Evolutionary conservation across 805 yeast genomes (phyloP).

Genomic region (Sungouiella blattae): DNA sequence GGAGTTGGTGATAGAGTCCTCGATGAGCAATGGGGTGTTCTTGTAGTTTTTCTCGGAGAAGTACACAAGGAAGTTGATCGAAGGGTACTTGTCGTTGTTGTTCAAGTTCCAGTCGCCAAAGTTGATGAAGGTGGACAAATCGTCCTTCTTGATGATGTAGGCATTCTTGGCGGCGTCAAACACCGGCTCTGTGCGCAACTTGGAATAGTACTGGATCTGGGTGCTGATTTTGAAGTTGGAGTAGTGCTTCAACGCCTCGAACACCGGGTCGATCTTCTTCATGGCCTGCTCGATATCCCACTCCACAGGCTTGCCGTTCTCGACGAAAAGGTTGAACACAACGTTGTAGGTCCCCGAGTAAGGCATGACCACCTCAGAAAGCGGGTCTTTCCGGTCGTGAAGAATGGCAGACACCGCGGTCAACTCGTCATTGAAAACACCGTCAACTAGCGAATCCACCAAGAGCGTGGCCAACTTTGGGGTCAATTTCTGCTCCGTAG

Average conservation of each 20-base stretch:
- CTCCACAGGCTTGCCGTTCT: constrained; percentile 58
- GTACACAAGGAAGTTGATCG: constrained; percentile 67
- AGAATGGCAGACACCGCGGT: constrained; percentile 21
- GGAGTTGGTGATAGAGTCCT: constrained; percentile 47
- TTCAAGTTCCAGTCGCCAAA: constrained; percentile 77
- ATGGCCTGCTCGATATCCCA: constrained; percentile 72
- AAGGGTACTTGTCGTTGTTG: constrained; percentile 59
- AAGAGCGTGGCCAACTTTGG: constrained; percentile 35
- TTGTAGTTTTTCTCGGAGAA: constrained; percentile 48
- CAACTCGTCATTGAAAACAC: constrained; percentile 40
- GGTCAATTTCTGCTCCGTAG: constrained; percentile 21
- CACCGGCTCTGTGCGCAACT: constrained; percentile 25
- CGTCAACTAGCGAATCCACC: constrained; percentile 32
- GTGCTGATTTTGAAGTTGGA: constrained; percentile 76
- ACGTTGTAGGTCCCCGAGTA: constrained; percentile 68
- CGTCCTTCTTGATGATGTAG: constrained; percentile 42
- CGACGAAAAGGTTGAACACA: constrained; percentile 71
- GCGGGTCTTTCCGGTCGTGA: constrained; percentile 1
- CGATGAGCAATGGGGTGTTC: constrained; percentile 48
- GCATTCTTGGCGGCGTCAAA: constrained; percentile 21
- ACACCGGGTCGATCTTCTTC: constrained; percentile 52
- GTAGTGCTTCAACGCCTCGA: constrained; percentile 48
- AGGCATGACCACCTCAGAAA: constrained; percentile 39
- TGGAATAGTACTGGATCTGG: constrained; percentile 69
- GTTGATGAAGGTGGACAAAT: constrained; percentile 75